Evolutionary conservation across 257 asterid species (phyloP).

Genomic region (Craterostigma plantagineum): DNA sequence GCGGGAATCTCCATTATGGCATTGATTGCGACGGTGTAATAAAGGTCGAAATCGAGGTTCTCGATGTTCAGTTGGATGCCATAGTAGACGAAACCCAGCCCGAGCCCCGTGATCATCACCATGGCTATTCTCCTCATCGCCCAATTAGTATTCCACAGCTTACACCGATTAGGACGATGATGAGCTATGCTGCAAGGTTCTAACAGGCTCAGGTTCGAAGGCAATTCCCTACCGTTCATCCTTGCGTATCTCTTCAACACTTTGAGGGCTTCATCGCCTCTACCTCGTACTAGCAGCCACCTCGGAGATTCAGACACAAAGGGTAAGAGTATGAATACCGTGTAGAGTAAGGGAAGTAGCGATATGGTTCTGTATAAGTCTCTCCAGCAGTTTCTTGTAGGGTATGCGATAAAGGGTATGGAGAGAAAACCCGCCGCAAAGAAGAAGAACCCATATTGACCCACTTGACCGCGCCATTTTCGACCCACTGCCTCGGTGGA

Average conservation of each 20-base stretch:
- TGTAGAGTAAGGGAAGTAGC: slow-evolving; percentile 23
- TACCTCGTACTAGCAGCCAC: slow-evolving; percentile 41
- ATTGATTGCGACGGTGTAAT: slow-evolving; percentile 31
- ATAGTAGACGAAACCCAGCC: slow-evolving; percentile 34
- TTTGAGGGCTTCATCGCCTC: slow-evolving; percentile 35
- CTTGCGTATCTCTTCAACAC: slow-evolving; percentile 34
- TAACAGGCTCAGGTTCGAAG: slow-evolving; percentile 16
- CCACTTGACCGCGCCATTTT: slow-evolving; percentile 39
- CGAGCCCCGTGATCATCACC: slow-evolving; percentile 38
- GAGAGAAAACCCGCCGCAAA: slow-evolving; percentile 43
- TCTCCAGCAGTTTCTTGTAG: slow-evolving; percentile 35
- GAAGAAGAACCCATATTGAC: slow-evolving; percentile 46
- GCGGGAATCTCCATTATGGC: slow-evolving; percentile 56
- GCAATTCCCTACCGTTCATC: slow-evolving; percentile 30
- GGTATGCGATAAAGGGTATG: slow-evolving; percentile 41
- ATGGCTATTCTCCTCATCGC: slow-evolving; percentile 32
- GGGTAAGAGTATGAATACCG: slow-evolving; percentile 26
- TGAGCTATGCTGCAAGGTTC: slow-evolving; percentile 11
- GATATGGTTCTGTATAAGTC: slow-evolving; percentile 28
- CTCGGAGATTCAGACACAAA: slow-evolving; percentile 47
- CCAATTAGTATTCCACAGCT: slow-evolving; percentile 29
- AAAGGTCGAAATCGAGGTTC: slow-evolving; percentile 35
- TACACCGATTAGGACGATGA: too few relatives aligned
- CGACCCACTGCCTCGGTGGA: slow-evolving; percentile 42
- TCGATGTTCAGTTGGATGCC: slow-evolving; percentile 48